Evolutionary conservation across 192 early-diverging fungal genomes (phyloP), one percentile per base, ranked within the genome.

Genomic region (Borealophlyctis nickersoniae): DNA sequence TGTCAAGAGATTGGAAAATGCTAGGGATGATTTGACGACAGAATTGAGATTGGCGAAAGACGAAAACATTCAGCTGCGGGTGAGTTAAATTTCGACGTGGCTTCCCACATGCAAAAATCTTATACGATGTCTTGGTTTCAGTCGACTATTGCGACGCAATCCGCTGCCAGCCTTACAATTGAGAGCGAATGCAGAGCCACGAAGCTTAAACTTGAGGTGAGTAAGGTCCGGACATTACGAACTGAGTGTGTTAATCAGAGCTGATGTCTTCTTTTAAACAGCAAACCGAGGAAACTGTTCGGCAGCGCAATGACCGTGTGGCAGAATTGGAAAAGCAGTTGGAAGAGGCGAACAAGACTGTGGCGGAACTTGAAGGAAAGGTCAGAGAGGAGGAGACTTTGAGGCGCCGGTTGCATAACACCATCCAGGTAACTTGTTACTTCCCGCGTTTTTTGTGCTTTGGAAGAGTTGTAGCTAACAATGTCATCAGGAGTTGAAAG

Each of bases 401-500:
- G 24, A 85, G 94, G n/a, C 78, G 93, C 36, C 74, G 79, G 58
- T 72, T 98, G 31, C 94, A 97, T 76, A 98, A 97, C 69, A 88
- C 88, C 0, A 88, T 94, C 33, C 92, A 91, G 63, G 60, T 72
- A n/a, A n/a, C n/a, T n/a, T n/a, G n/a, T n/a, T n/a, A n/a, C n/a
- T n/a, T n/a, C n/a, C 28, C 9, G 30, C 24, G n/a, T 58, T 31
- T 36, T 59, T 11, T 7, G 39, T 45, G n/a, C n/a, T n/a, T n/a
- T n/a, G n/a, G n/a, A n/a, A n/a, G n/a, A n/a, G n/a, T n/a, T n/a
- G n/a, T n/a, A n/a, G n/a, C n/a, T n/a, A n/a, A n/a, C n/a, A n/a
- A n/a, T n/a, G n/a, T n/a, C n/a, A n/a, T n/a, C 23, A 78, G 74
- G 96, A 98, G 71, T 81, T 97, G 51, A 94, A 92, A 61, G 96